Evolutionary conservation across 2,329 filamentous ascomycete genomes (phyloP), one percentile per base, ranked within the genome.

Genomic region (Colletotrichum eleusines): DNA sequence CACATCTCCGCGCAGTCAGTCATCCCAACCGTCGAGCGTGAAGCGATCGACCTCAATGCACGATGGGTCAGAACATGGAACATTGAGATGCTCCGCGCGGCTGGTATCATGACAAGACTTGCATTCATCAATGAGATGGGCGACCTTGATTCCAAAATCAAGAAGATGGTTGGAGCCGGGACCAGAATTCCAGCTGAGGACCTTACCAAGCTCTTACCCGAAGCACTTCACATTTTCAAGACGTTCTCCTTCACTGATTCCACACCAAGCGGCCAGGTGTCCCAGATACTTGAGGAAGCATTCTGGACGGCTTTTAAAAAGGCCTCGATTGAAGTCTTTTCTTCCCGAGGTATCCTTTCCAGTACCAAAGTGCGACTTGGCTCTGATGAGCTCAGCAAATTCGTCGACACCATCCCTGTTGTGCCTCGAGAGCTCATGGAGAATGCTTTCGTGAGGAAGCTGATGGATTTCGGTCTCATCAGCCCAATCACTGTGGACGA

Each of bases 31-130:
- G 97, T 99, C 2, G 96, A 99, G 81, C 90, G 96, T 78, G 96
- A 99, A 79, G 96, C 94, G 64, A 97, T 99, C 69, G 96, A 99
- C 80, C 86, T 99, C 73, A 98, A 99, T 79, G 97, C 96, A 20
- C 90, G 95, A 66, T 97, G 94, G 86, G 95, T 99, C 20, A 91
- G 94, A 73, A 94, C 91, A 20, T 99, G 96, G 97, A 99, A 99
- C 76, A 87, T 94, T 28, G 96, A 98, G 78, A 93, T 99, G 86
- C 85, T 99, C 48, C 90, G 95, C 53, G 93, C 95, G 38, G 94
- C 95, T 23, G 96, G 96, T 50, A 94, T 99, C 74, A 91, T 97
- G 74, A 93, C 94, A 71, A 90, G 96, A 60, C 89, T 99, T 73
- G 93, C 94, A 1, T 99, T 97, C 82, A 86, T 90, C 12, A 91